Percentiles rank a stretch among this genome's conserved stretches.
Evolutionary conservation across 2,329 filamentous ascomycete genomes (phyloP).

Genomic region (Mycogone perniciosa): DNA sequence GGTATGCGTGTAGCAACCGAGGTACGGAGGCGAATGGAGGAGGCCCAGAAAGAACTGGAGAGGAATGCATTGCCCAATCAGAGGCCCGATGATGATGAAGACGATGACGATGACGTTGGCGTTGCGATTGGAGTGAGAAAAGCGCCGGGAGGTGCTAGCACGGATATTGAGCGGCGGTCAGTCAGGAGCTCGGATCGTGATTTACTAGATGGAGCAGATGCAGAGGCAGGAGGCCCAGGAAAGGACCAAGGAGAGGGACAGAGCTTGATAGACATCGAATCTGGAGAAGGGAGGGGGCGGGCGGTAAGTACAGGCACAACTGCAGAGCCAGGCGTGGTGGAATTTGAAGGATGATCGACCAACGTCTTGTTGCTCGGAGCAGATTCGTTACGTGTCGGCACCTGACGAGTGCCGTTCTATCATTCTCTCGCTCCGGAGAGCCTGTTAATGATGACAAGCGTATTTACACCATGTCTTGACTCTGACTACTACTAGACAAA

Average conservation of each 20-base stretch:
- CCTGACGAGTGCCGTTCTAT: no score
- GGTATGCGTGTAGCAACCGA: constrained; percentile 94
- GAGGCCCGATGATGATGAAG: constrained; percentile 63
- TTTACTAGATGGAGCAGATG: constrained; percentile 68
- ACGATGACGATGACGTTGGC: constrained; percentile 53
- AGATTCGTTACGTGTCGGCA: neutral
- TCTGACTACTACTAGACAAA: no score
- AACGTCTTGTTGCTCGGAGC: neutral
- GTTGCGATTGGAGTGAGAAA: constrained; percentile 36
- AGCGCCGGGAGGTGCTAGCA: constrained; percentile 31
- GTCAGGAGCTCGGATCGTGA: constrained; percentile 64
- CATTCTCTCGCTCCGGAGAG: neutral
- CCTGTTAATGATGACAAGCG: no score
- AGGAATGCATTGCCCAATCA: constrained; percentile 65
- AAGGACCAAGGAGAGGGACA: constrained; percentile 27
- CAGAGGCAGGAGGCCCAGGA: constrained; percentile 49
- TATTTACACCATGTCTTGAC: no score
- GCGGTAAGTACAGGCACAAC: constrained; percentile 24
- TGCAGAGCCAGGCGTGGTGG: constrained; percentile 32
- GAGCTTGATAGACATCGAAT: constrained; percentile 29
- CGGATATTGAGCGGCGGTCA: constrained; percentile 56
- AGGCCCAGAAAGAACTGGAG: constrained; percentile 87
- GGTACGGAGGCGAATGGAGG: constrained; percentile 87
- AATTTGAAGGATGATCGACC: constrained; percentile 34
- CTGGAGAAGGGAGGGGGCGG: constrained; percentile 21